Evolutionary conservation across 768 basidiomycete species (phyloP), one percentile per base, ranked within the genome.

Genomic region (Rubroboletus satanas): DNA sequence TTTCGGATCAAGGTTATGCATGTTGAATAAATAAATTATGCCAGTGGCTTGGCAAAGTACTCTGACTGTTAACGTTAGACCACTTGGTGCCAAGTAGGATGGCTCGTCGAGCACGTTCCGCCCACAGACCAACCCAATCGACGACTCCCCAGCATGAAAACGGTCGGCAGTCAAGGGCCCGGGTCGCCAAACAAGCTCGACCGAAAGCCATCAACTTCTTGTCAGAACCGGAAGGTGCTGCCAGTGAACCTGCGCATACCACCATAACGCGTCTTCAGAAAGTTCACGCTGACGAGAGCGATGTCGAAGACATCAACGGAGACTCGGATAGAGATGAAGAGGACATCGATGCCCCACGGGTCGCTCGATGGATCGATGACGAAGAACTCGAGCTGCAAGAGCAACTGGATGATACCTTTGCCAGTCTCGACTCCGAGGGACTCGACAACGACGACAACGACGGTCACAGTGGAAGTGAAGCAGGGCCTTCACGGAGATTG

Each of bases 311-410:
- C n/a, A 53, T 54, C 5, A 76, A 78, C 52, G 66, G 70, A 5
- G 49, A 45, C 33, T 49, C 45, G 43, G 56, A 37, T 7, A 7
- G n/a, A 17, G 45, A 48, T 3, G 28, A 49, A 31, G 32, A 45
- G 14, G 45, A 60, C 48, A 2, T 31, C 1, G 84, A 86, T 63
- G 74, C 73, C 2, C 82, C 83, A 8, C 75, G 84, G n/a, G 73
- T 84, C 28, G 79, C 77, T 14, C 83, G 82, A 60, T 88, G 84
- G 83, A 72, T 79, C 5, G 83, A 80, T 42, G 82, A 83, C 50
- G 74, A 72, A 7, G 70, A 71, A 64, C 51, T 79, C 15, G 69
- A 70, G 26, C 32, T 38, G 15, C 55, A 54, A 60, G 59, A 53
- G 59, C 59, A 42, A 8, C 29, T 44, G 17, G 61, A 54, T 8